Base-by-base conservation (phyloP, 2,329 filamentous ascomycete species). In the Apiospora saccharicola region DNA sequence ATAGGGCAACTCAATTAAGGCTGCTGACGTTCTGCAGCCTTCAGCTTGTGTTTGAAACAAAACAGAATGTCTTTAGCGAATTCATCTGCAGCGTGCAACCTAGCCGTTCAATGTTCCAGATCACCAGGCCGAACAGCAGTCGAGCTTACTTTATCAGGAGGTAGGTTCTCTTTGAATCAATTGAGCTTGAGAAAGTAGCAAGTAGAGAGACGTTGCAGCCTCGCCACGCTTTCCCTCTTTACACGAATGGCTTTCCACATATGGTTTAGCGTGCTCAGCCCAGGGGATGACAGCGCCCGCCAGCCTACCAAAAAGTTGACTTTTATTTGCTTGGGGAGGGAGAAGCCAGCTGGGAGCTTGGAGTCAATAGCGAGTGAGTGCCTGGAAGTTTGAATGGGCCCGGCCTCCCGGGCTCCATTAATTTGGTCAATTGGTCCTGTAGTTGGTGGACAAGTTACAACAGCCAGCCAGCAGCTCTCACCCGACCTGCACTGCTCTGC, bases 231-330 rank as follows among this genome's bases (percentile, higher is more conserved):
- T 64, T 41, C 57, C 57, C 22, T 37, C 34, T 64, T 64, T 24
- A 34, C 34, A 41, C 57, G 34, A 64, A 64, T 24, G 13, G 34
- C 19, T n/a, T n/a, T 64, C 57, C 57, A 19, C 22, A 34, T 64
- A 24, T 13, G 57, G 57, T 64, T 64, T 64, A 64, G 57, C 57
- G 57, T 14, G 34, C n/a, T 41, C 34, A 41, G 30, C 57, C 57
- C 34, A 41, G 19, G 19, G 22, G 19, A 34, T 64, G 12, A 64
- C 34, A 64, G 53, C 26, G 53, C 5, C 47, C 51, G 13, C 26
- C 26, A 34, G 51, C 14, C 26, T 57, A 16, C 53, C 53, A 34
- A 61, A 57, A 61, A 61, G 37, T 34, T 22, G 53, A 37, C 30
- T 61, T 61, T 37, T 34, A 37, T 30, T 37, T 61, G 14, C 16